Evolutionary conservation across 495 filamentous ascomycete species (phyloP).

Genomic region (Peziza echinospora): DNA sequence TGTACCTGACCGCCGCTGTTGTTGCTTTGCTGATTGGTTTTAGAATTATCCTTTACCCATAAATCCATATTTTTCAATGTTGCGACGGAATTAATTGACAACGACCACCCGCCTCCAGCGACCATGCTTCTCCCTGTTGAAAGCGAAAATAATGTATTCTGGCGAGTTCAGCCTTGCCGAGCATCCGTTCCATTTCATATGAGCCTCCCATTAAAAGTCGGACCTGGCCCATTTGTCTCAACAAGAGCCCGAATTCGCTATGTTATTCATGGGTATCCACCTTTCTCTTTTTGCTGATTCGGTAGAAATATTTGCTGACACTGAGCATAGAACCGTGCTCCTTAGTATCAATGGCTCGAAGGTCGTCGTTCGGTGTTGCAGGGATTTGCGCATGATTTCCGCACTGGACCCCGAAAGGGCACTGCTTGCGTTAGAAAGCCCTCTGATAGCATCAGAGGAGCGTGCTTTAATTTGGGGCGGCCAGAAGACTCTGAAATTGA

Average conservation of each 20-base stretch:
- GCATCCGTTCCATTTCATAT: slow-evolving; percentile 29
- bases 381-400: slow-evolving; percentile 16
- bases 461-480: slow-evolving; percentile 20
- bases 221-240: slow-evolving; percentile 33
- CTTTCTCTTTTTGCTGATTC: not conserved
- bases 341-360: slow-evolving; percentile 11
- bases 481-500: slow-evolving; percentile 25
- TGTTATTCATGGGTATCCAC: slow-evolving; percentile 20
- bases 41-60: slow-evolving; percentile 16
- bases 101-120: slow-evolving; percentile 27
- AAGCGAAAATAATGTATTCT: slow-evolving; percentile 23
- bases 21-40: too few relatives aligned
- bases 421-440: slow-evolving; percentile 28
- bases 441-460: slow-evolving; percentile 30
- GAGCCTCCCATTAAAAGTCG: slow-evolving; percentile 31
- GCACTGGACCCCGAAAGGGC: slow-evolving; percentile 28
- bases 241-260: slow-evolving; percentile 32
- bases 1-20: too few relatives aligned
- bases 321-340: slow-evolving; percentile 6
- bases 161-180: slow-evolving; percentile 26
- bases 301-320: not conserved
- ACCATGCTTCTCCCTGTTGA: slow-evolving; percentile 23
- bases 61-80: slow-evolving; percentile 28
- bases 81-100: slow-evolving; percentile 30
- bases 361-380: slow-evolving; percentile 11